A percentile compares a stretch with the other conserved stretches of the same genome.
phyloP scores from a whole-genome alignment of 768 basidiomycete species.

The Auricularia sp. region DNA sequence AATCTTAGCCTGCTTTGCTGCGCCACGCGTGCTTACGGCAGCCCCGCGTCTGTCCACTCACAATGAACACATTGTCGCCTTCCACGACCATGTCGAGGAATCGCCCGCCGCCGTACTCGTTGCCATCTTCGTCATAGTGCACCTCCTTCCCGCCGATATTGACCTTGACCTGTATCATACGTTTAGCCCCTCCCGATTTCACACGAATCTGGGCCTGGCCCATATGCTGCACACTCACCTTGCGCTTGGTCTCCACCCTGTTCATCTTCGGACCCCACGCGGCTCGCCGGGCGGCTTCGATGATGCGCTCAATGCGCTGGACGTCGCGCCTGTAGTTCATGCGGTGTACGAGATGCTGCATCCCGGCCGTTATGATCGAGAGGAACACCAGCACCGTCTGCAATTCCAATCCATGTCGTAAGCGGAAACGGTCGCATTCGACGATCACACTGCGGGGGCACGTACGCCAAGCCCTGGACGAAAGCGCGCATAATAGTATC shows the following conservation, averaged over 20 bases:
- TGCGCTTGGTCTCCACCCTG: conserved; percentile 53
- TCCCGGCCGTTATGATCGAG: conserved; percentile 56
- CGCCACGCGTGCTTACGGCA: neutral
- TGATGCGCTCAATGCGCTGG: conserved; percentile 51
- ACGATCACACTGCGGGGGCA: conserved; percentile 1
- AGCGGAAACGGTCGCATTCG: neutral
- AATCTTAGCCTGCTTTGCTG: neutral
- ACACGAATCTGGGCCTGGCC: no score
- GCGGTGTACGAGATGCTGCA: conserved; percentile 74
- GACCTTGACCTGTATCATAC: conserved; percentile 49
- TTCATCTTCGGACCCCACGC: conserved; percentile 78
- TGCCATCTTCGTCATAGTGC: conserved; percentile 47
- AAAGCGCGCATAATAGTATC: conserved; percentile 94
- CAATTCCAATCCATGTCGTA: neutral
- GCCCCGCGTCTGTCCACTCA: conserved; percentile 24
- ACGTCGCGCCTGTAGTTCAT: conserved; percentile 71
- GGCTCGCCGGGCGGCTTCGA: conserved; percentile 49
- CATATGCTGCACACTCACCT: conserved; percentile 34
- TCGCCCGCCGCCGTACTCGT: conserved; percentile 31
- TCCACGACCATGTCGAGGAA: conserved; percentile 78
- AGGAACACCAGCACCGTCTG: conserved; percentile 75
- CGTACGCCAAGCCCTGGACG: conserved; percentile 80
- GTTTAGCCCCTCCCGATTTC: conserved; percentile 6
- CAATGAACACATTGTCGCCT: conserved; percentile 62
- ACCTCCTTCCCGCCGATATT: conserved; percentile 44